Evolutionary conservation across 208 protist species (phyloP), one percentile per base, ranked within the genome.

Genomic region (Acanthamoeba quina): DNA sequence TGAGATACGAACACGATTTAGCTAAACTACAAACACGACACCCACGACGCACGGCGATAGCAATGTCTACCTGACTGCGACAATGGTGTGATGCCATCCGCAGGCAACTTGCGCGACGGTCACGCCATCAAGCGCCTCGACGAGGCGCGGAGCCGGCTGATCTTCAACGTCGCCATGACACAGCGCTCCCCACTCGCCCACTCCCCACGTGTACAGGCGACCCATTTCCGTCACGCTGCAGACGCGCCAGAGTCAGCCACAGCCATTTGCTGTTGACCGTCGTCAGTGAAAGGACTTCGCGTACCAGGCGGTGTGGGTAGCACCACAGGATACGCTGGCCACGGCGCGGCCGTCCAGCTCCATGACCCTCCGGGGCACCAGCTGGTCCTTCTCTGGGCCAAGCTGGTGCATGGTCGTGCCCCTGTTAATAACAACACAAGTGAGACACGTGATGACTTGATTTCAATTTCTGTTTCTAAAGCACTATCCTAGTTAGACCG

Each of bases 201-300:
- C 24, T 19, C 78, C 78, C 17, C 41, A 86, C 47, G 78, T 62
- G 44, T 86, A 86, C 26, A 86, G 24, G 26, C 41, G 78, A 26
- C 78, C 78, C 68, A 78, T 78, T n/a, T 78, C 68, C 68, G 68
- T 78, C 68, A 78, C 68, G 11, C 68, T 78, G 29, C 29, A 9
- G 52, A 21, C 52, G 11, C 10, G 52, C 52, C 17, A 72, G 60
- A 5, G 60, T 66, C 26, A 66, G 60, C 60, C 60, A 60, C 56
- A 60, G 56, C 56, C 3, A 60, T 6, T 4, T 58, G 54, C 3
- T n/a, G 0, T 19, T 85, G 44, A 49, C n/a, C 76, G 15, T 74
- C 24, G 31, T 26, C 3, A 17, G 29, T 31, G 15, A 74, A 31
- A 21, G 68, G 3, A 34, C 68, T 10, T 1, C 17, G 17, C 78